Conservation (phyloP, 441 rosid genomes). For the Gossypium trilobum region DNA sequence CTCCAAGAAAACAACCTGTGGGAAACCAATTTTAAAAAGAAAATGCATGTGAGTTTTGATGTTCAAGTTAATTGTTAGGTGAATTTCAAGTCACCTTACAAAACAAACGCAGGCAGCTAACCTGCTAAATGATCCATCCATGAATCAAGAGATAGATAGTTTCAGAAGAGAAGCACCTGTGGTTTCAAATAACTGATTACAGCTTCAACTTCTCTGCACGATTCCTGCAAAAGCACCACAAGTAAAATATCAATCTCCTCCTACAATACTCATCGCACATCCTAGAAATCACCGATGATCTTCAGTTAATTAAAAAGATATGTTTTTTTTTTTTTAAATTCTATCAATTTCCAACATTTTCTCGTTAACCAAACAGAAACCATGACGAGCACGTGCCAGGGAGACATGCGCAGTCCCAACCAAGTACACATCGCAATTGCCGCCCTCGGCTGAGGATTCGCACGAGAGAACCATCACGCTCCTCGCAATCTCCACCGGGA, state of each 20-base stretch:
- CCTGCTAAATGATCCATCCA: conserved; percentile 19
- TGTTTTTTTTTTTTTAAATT: not conserved
- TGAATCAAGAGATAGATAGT: conserved; percentile 20
- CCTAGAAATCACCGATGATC: not conserved
- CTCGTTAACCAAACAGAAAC: conserved; percentile 20
- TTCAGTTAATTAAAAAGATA: not conserved
- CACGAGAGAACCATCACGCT: conserved; percentile 60
- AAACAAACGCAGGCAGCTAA: conserved; percentile 20
- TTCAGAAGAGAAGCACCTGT: conserved; percentile 47
- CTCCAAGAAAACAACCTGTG: conserved; percentile 85
- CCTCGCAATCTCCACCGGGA: conserved; percentile 62
- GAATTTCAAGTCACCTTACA: not conserved
- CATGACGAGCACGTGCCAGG: conserved; percentile 37
- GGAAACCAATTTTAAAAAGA: not conserved
- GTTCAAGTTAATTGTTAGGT: not conserved
- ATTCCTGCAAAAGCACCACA: conserved; percentile 49
- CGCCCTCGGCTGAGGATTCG: conserved; percentile 55
- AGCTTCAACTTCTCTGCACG: conserved; percentile 81
- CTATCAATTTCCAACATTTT: conserved; percentile 6
- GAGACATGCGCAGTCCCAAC: conserved; percentile 96
- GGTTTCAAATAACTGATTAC: conserved; percentile 69
- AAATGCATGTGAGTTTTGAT: not conserved
- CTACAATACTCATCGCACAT: not conserved
- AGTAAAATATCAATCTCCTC: not conserved
- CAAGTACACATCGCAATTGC: conserved; percentile 73